phyloP scores from a whole-genome alignment of 2,329 filamentous ascomycete species.

The Phyllosticta ampelicida region DNA sequence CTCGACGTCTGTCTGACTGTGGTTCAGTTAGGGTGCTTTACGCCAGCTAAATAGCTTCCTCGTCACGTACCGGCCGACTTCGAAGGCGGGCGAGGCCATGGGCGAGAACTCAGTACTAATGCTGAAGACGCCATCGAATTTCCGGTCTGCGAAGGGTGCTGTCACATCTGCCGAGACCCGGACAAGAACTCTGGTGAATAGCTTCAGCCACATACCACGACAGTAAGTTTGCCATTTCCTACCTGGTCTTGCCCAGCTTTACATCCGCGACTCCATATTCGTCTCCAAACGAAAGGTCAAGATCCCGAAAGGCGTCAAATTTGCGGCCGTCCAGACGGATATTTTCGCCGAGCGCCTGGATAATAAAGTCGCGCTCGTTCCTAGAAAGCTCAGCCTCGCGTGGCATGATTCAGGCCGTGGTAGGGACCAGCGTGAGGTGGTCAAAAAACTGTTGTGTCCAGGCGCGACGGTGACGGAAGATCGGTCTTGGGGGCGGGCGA shows the following conservation, averaged over 20 bases:
- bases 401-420: slow-evolving; percentile 53
- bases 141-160: slow-evolving; percentile 73
- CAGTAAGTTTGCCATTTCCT: slow-evolving; percentile 14
- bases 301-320: slow-evolving; percentile 66
- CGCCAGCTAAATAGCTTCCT: slow-evolving; percentile 5
- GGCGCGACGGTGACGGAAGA: slow-evolving; percentile 4
- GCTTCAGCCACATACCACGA: slow-evolving; percentile 1
- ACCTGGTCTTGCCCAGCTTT: slow-evolving; percentile 83
- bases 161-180: slow-evolving; percentile 83
- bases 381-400: slow-evolving; percentile 83
- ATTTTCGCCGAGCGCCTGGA: slow-evolving; percentile 69
- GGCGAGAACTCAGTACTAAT: slow-evolving; percentile 86
- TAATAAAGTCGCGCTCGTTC: slow-evolving; percentile 78
- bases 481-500: slow-evolving; percentile 3
- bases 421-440: not conserved
- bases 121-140: slow-evolving; percentile 90
- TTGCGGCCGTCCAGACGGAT: slow-evolving; percentile 74
- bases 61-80: slow-evolving; percentile 56
- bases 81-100: slow-evolving; percentile 84
- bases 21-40: slow-evolving; percentile 16
- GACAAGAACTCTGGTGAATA: slow-evolving; percentile 56
- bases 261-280: slow-evolving; percentile 87
- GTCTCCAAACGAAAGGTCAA: slow-evolving; percentile 75
- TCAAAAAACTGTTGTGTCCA: not conserved
- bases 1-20: slow-evolving; percentile 69